phyloP scores from a whole-genome alignment of 1,284 basidiomycete genomes.

The Boletellus deceptivus region DNA sequence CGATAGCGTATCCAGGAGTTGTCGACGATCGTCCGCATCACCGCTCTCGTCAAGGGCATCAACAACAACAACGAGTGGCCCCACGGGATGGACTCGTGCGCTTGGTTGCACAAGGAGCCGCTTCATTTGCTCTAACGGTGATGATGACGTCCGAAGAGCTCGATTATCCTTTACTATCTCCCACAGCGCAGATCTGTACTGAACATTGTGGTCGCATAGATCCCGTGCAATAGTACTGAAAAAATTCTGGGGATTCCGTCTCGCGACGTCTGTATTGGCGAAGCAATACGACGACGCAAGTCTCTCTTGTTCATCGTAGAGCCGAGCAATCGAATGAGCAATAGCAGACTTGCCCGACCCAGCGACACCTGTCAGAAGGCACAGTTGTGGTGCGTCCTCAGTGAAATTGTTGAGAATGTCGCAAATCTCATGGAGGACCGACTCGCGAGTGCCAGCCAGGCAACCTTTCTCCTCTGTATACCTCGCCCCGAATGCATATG shows the following conservation, averaged over 20 bases:
- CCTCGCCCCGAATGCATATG: too few species aligned
- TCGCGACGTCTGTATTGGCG: background rate
- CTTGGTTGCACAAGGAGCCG: constrained; percentile 3
- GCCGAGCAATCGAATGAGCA: too few species aligned
- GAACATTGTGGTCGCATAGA: too few species aligned
- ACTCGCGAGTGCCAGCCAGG: background rate
- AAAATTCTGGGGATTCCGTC: background rate
- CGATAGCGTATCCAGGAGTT: background rate
- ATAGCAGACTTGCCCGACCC: constrained; percentile 1
- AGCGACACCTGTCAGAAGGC: background rate
- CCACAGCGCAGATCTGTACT: too few species aligned
- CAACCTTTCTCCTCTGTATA: background rate
- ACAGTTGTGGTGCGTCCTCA: background rate
- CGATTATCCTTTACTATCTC: too few species aligned
- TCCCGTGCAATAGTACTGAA: constrained; percentile 8
- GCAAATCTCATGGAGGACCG: background rate
- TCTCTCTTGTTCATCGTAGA: background rate
- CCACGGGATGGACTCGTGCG: background rate
- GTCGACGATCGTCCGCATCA: background rate
- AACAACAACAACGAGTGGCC: constrained; percentile 7
- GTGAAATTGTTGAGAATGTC: constrained; percentile 16
- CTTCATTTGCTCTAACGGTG: constrained; percentile 1
- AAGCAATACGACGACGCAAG: background rate
- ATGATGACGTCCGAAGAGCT: background rate
- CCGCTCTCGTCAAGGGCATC: constrained; percentile 16